Conservation (phyloP, 169 alveolate genomes). For the Plasmodium knowlesi region DNA sequence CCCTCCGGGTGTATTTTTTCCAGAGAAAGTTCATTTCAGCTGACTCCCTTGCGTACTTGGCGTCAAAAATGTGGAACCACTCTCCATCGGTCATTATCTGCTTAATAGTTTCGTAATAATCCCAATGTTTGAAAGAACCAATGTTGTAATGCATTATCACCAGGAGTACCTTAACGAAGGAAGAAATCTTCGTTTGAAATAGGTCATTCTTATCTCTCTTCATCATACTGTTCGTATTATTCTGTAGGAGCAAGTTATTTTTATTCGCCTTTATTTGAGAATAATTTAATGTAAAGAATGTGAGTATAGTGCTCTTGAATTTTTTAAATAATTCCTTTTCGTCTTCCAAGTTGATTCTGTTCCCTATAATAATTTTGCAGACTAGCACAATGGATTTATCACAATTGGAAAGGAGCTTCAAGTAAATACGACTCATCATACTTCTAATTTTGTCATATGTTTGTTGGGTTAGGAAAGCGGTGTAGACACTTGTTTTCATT, state of each 20-base stretch:
- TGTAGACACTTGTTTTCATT: neutral
- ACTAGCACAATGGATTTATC: conserved; percentile 22
- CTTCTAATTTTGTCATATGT: neutral
- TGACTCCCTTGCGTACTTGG: neutral
- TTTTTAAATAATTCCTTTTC: conserved; percentile 26
- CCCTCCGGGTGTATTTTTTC: neutral
- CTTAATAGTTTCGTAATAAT: conserved; percentile 35
- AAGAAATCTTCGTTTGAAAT: neutral
- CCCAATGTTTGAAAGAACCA: conserved; percentile 18
- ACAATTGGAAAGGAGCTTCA: conserved; percentile 20
- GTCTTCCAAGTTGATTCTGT: conserved; percentile 28
- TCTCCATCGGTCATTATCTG: conserved; percentile 48
- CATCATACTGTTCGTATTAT: neutral
- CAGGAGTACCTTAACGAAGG: conserved; percentile 32
- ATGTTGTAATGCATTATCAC: conserved; percentile 33
- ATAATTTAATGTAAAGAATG: conserved; percentile 39
- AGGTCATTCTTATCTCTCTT: neutral
- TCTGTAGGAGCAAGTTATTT: neutral
- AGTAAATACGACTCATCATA: conserved; percentile 13
- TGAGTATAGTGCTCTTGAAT: conserved; percentile 1
- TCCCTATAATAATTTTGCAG: conserved; percentile 60
- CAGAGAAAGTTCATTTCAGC: conserved; percentile 11
- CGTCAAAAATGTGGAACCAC: conserved; percentile 27
- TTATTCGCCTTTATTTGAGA: conserved; percentile 23
- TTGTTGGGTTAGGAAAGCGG: conserved; percentile 1